Conservation (phyloP, 208 protist species). For the Trichomonas gallinae region DNA sequence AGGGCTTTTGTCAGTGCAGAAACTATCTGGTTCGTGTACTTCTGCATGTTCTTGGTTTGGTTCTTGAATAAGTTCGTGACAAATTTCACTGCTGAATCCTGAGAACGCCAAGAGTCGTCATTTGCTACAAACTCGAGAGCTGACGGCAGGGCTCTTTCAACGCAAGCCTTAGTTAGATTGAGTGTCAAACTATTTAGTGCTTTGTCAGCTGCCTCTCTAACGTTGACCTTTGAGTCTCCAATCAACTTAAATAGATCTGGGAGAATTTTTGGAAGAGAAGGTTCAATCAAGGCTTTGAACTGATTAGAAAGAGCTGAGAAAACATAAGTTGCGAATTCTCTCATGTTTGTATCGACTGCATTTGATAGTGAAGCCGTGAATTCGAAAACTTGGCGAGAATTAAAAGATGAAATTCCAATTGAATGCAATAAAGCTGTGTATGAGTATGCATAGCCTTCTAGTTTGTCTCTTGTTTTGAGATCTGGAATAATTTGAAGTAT, state of each 20-base stretch:
- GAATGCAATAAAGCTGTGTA: neutral
- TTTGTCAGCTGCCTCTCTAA: neutral
- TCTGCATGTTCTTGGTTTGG: neutral
- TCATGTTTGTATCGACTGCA: neutral
- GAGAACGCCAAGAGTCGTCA: neutral
- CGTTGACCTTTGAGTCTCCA: neutral
- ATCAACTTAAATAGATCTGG: neutral
- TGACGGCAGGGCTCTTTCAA: neutral
- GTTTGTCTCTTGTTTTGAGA: neutral
- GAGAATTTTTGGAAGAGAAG: neutral
- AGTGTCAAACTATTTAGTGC: neutral
- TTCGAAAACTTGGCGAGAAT: neutral
- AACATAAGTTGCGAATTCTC: neutral
- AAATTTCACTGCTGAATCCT: neutral
- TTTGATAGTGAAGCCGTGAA: neutral
- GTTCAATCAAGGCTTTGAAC: neutral
- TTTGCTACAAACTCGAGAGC: neutral
- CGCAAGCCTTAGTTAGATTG: neutral
- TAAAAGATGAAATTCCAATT: neutral
- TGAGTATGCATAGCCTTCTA: neutral
- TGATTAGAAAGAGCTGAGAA: neutral
- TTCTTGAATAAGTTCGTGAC: neutral
- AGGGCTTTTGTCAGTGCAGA: neutral
- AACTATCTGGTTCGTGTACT: neutral
- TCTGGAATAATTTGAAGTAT: neutral